These are phyloP conservation scores for Sclerotinia sclerotiorum DNA, from an alignment of 2,329 filamentous ascomycete species.

Conservation along the genomic window DNA sequence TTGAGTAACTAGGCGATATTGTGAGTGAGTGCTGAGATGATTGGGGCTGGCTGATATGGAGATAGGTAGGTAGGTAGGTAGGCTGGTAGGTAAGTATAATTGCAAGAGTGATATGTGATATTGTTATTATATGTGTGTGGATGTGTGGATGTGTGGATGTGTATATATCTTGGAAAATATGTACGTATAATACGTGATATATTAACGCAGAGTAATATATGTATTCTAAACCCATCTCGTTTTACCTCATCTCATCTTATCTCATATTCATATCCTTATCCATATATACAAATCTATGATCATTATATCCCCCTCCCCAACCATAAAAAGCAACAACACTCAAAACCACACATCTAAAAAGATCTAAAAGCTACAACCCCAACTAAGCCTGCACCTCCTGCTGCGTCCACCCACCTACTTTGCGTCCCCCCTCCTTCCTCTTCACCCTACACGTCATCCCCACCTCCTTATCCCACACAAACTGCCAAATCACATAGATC, in stretches of 20 bases:
- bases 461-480: slow-evolving; percentile 86
- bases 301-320: neutral
- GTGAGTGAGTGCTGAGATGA: neutral
- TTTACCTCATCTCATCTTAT: neutral
- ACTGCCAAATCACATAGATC: slow-evolving; percentile 92
- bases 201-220: neutral
- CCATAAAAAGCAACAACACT: neutral
- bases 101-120: neutral
- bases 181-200: neutral
- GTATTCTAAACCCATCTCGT: slow-evolving; percentile 1
- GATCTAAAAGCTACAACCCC: neutral
- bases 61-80: neutral
- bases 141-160: too few species aligned
- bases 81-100: neutral
- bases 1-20: too few species aligned
- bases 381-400: slow-evolving; percentile 61
- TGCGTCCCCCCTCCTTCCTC: slow-evolving; percentile 71
- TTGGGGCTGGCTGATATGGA: neutral
- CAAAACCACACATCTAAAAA: neutral
- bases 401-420: slow-evolving; percentile 67
- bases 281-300: slow-evolving; percentile 10
- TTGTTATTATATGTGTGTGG: neutral
- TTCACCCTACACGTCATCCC: slow-evolving; percentile 93
- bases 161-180: too few species aligned
- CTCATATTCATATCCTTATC: neutral